Conservation (phyloP, 148 eudicot genomes). For the Diospyros kaki region DNA sequence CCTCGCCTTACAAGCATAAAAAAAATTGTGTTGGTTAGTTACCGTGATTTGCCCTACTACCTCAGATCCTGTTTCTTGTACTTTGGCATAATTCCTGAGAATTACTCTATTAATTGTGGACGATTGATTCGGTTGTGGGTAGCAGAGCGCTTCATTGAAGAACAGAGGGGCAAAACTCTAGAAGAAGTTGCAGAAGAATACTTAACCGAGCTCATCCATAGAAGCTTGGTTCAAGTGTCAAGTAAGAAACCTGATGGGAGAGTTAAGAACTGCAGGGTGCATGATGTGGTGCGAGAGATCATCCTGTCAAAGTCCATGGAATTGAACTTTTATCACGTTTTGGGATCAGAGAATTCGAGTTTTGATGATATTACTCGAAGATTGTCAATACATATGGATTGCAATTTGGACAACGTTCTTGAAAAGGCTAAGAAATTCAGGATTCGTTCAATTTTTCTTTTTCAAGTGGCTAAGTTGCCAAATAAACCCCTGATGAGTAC, state of each 20-base stretch:
- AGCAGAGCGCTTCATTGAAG: conserved; percentile 1
- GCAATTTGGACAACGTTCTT: background rate
- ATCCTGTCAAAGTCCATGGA: background rate
- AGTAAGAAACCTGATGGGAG: background rate
- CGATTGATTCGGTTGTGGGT: conserved; percentile 8
- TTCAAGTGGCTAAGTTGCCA: background rate
- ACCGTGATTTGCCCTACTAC: background rate
- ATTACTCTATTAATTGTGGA: background rate
- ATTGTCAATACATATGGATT: background rate
- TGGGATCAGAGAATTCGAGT: background rate
- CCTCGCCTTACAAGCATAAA: background rate
- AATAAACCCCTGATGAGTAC: background rate
- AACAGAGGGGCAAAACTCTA: background rate
- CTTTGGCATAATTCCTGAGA: conserved; percentile 1
- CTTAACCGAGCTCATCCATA: background rate
- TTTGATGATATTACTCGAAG: background rate
- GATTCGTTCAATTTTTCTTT: background rate
- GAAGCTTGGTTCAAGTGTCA: conserved; percentile 2
- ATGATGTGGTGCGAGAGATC: background rate
- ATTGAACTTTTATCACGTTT: background rate
- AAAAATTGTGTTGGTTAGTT: background rate
- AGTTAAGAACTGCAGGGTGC: background rate
- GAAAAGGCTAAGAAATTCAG: background rate
- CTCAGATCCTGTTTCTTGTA: conserved; percentile 1
- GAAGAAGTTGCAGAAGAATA: conserved; percentile 11